Base-by-base conservation (phyloP, 768 basidiomycete genomes). In the Podaxis mareebaensis region DNA sequence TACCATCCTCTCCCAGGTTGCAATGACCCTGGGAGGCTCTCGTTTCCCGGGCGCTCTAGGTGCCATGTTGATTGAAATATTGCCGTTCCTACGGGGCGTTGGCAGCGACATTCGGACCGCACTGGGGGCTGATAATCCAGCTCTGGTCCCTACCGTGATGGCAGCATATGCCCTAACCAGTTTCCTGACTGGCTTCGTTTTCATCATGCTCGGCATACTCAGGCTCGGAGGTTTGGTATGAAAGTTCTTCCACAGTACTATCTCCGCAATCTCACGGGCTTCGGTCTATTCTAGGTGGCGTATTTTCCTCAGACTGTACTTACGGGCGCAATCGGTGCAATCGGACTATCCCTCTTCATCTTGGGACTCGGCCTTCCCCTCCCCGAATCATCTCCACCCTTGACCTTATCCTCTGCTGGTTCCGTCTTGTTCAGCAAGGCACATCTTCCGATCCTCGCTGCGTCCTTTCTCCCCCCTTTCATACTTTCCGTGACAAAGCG, bases 231-330 rank as follows among this genome's bases (percentile, higher is more conserved):
- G 56, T 28, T 17, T 72, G 26, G 70, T 70, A 64, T 36, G 67
- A 17, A 22, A 46, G 3, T 15, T 33, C n/a, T 64, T 22, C 40
- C 1, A 44, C 39, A 46, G 44, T 22, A 17, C 20, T 28, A 5
- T 11, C n/a, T 2, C 38, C 40, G 33, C 38, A n/a, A n/a, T 30
- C 20, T 13, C 24, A 22, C 17, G 24, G 10, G 22, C 36, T 13
- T 46, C 13, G 10, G 49, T 33, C 56, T 26, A 39, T n/a, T 58
- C 2, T 48, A 70, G 71, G 71, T 71, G 26, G 69, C 64, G 12
- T 71, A 71, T 40, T 70, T 71, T 42, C 71, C 71, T 13, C 67
- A 67, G 15, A 71, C 69, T 0, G 70, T 71, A 2, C 67, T 71
- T 17, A 69, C 67, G 3, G 70, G 70, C 39, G 67, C 67, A 3